Base-by-base conservation (phyloP, 2,329 filamentous ascomycete species). In the Scolecobasidium constrictum region DNA sequence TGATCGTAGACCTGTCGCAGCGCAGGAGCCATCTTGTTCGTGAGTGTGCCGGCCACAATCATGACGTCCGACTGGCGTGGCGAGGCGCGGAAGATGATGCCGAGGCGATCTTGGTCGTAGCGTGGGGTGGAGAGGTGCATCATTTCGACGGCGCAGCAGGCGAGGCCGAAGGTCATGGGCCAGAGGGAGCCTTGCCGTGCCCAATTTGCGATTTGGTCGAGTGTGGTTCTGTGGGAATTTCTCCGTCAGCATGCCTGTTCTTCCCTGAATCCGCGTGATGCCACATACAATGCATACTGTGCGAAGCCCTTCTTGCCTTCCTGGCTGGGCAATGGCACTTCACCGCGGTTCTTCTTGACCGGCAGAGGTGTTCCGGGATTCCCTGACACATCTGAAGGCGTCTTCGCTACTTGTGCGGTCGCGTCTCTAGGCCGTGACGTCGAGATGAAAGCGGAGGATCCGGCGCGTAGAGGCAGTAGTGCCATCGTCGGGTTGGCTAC, bases 21-120 rank as follows among this genome's bases (percentile, higher is more conserved):
- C 23, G 87, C 87, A 2, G 87, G 86, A 1, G 86, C 86, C 87
- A 94, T 94, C 72, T 94, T 94, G 73, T 94, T 94, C 53, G 86
- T 93, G 48, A 94, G 75, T 21, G 87, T 94, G 46, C 87, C 87
- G 19, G 87, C 86, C 21, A 94, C 87, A 56, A 94, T 92, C 86
- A 94, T 93, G 51, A 94, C 83, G 62, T 94, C 87, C 45, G 86
- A 86, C 65, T 94, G 86, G 49, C 86, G 82, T 4, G 86, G 86
- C 7, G 84, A 90, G 46, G 86, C 86, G 56, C 86, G 81, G 75
- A 93, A 93, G 62, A 93, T 93, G 60, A 93, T 93, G 55, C 86
- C 86, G 45, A 92, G 72, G 38, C 86, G 79, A 67, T 94, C 86
- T 60, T 92, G 85, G 58, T 93, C 86, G 75, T 93, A 93, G 28